Percentiles rank a stretch among this genome's conserved stretches.
Evolutionary conservation across 2,329 filamentous ascomycete species (phyloP).

Genomic region (Colletotrichum sidae): DNA sequence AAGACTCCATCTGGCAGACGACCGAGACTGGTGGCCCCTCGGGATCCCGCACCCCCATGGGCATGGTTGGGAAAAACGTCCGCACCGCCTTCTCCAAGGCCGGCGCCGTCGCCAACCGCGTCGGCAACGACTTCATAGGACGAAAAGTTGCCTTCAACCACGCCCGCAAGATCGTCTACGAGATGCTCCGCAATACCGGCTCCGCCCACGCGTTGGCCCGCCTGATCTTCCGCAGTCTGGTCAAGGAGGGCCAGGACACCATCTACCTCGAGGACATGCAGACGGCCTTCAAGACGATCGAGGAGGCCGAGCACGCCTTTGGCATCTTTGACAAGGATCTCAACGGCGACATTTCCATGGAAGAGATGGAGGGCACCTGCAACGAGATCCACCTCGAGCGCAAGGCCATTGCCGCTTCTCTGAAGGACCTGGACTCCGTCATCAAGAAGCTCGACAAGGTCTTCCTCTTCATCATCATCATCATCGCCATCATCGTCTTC

Average conservation of each 20-base stretch:
- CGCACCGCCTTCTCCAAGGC: slow-evolving; percentile 82
- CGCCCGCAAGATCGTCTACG: slow-evolving; percentile 84
- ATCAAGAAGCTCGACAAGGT: slow-evolving; percentile 90
- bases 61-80: slow-evolving; percentile 79
- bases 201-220: slow-evolving; percentile 88
- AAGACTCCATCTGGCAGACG: slow-evolving; percentile 62
- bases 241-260: slow-evolving; percentile 78
- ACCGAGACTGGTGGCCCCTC: slow-evolving; percentile 54
- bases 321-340: slow-evolving; percentile 95
- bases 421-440: slow-evolving; percentile 95
- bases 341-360: slow-evolving; percentile 96
- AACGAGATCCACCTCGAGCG: slow-evolving; percentile 95
- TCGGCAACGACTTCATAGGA: slow-evolving; percentile 93
- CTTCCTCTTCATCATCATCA: slow-evolving; percentile 85
- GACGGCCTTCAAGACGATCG: slow-evolving; percentile 81
- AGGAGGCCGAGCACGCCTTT: slow-evolving; percentile 91
- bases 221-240: slow-evolving; percentile 88
- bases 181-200: slow-evolving; percentile 77
- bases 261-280: slow-evolving; percentile 83
- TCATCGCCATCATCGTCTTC: slow-evolving; percentile 88
- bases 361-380: slow-evolving; percentile 91
- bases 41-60: slow-evolving; percentile 80
- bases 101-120: slow-evolving; percentile 84
- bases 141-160: slow-evolving; percentile 78
- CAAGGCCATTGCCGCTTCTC: slow-evolving; percentile 92